Evolutionary conservation across 768 basidiomycete genomes (phyloP).

Genomic region (Amanita muscaria): DNA sequence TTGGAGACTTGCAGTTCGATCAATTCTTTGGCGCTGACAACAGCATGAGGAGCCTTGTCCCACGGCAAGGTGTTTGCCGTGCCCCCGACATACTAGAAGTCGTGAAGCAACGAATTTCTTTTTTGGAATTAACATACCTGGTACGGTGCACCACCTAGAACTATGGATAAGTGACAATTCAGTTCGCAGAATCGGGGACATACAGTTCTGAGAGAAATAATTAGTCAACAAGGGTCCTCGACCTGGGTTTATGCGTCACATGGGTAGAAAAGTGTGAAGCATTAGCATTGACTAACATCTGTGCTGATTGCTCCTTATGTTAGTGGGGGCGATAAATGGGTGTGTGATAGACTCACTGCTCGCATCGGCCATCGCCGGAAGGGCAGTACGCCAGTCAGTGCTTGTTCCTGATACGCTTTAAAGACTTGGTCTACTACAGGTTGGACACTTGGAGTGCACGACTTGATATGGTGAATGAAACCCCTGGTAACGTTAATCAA

Average conservation of each 20-base stretch:
- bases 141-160: conserved; percentile 70
- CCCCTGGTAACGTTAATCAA: conserved; percentile 33
- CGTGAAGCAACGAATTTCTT: not conserved
- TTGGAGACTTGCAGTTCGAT: conserved; percentile 47
- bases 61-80: conserved; percentile 67
- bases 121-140: conserved; percentile 34
- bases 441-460: conserved; percentile 28
- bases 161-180: not conserved
- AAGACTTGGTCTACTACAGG: conserved; percentile 54
- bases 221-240: conserved; percentile 65
- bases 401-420: conserved; percentile 57
- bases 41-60: conserved; percentile 46
- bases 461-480: conserved; percentile 49
- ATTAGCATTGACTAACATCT: conserved; percentile 42
- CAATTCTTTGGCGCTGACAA: conserved; percentile 45
- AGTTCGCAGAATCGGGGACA: conserved; percentile 16
- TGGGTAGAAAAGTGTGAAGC: not conserved
- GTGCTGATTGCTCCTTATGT: conserved; percentile 36
- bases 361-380: conserved; percentile 70
- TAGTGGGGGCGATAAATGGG: not conserved
- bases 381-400: conserved; percentile 39
- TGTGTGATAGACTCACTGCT: conserved; percentile 34
- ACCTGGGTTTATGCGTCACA: conserved; percentile 29
- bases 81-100: conserved; percentile 63
- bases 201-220: conserved; percentile 83